Percentiles rank a stretch among this genome's conserved stretches.
Conservation (phyloP, 2,329 filamentous ascomycete genomes). For the Rhytidhysteron rufulum region DNA sequence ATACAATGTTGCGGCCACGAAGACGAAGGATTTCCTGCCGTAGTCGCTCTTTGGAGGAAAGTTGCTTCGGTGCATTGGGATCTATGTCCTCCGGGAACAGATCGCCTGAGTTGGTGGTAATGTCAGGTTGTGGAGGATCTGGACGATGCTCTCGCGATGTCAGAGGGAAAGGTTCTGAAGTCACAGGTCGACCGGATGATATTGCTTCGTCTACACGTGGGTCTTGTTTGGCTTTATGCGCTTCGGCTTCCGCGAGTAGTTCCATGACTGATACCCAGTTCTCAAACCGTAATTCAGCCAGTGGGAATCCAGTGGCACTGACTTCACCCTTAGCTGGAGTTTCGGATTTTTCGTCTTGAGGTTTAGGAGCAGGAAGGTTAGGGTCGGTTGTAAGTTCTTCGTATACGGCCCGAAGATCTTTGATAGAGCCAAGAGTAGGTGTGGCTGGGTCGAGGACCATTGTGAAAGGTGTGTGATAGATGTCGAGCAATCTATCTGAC, state of each 20-base stretch:
- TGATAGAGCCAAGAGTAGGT: slow-evolving; percentile 16
- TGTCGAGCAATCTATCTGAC: slow-evolving; percentile 32
- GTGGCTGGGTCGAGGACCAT: slow-evolving; percentile 31
- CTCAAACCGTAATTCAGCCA: slow-evolving; percentile 45
- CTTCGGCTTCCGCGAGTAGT: slow-evolving; percentile 39
- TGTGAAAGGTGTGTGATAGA: slow-evolving; percentile 30
- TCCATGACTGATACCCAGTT: slow-evolving; percentile 49
- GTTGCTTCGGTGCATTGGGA: too few relatives aligned
- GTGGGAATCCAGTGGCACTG: slow-evolving; percentile 38
- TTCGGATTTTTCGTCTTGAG: slow-evolving; percentile 8
- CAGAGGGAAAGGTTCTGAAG: not conserved
- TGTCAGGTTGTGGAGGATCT: too few relatives aligned
- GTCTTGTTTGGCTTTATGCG: slow-evolving; percentile 12
- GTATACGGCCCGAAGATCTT: slow-evolving; percentile 38
- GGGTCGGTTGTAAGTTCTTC: slow-evolving; percentile 43
- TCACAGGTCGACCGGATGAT: not conserved
- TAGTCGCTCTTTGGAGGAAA: too few relatives aligned
- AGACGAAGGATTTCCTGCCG: too few relatives aligned
- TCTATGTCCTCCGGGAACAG: too few relatives aligned
- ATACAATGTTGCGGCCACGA: too few relatives aligned
- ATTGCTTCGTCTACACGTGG: slow-evolving; percentile 8
- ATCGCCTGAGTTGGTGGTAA: too few relatives aligned
- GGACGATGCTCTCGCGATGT: not conserved
- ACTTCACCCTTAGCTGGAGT: slow-evolving; percentile 9
- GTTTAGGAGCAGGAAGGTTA: slow-evolving; percentile 21